These are phyloP conservation scores for Chlorophyllum brunneum DNA, from an alignment of 768 basidiomycete genomes.

Conservation along the genomic window DNA sequence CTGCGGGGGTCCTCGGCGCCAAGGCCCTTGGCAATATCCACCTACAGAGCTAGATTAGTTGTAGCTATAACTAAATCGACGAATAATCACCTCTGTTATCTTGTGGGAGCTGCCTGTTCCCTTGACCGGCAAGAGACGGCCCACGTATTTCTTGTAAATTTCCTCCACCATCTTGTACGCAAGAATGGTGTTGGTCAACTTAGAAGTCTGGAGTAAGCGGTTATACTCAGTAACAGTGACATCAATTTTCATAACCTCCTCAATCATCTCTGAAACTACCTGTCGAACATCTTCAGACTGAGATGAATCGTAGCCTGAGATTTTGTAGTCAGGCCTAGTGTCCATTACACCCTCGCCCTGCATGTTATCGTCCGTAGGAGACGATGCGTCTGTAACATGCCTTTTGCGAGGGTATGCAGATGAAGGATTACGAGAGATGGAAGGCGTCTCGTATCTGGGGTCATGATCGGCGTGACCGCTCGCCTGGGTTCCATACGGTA, in stretches of 20 bases:
- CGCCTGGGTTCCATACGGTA: not conserved
- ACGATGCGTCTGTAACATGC: slow-evolving; percentile 2
- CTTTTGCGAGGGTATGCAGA: slow-evolving; percentile 11
- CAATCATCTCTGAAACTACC: slow-evolving; percentile 32
- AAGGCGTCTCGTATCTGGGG: slow-evolving; percentile 1
- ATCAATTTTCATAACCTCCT: slow-evolving; percentile 10
- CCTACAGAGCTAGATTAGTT: slow-evolving; percentile 25
- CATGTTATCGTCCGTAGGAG: slow-evolving; percentile 11
- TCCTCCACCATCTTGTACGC: slow-evolving; percentile 52
- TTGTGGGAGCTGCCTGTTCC: slow-evolving; percentile 19
- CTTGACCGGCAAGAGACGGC: slow-evolving; percentile 37
- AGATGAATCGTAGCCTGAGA: slow-evolving; percentile 26
- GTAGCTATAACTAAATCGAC: not conserved
- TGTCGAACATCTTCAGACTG: slow-evolving; percentile 31
- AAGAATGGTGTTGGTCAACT: slow-evolving; percentile 37
- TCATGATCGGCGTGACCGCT: not conserved
- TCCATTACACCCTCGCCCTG: slow-evolving; percentile 9
- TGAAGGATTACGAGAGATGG: slow-evolving; percentile 6
- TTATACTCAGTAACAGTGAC: slow-evolving; percentile 5
- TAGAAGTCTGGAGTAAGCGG: slow-evolving; percentile 34
- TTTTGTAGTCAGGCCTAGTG: slow-evolving; percentile 8
- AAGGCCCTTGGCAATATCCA: slow-evolving; percentile 52
- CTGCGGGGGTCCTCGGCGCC: slow-evolving; percentile 33
- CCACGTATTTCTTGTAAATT: slow-evolving; percentile 43
- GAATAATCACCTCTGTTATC: slow-evolving; percentile 44